A percentile compares a stretch with the other conserved stretches of the same genome.
These are phyloP conservation scores for Mortierella sp. DNA, from an alignment of 371 early-diverging fungal species.

Conservation along the genomic window DNA sequence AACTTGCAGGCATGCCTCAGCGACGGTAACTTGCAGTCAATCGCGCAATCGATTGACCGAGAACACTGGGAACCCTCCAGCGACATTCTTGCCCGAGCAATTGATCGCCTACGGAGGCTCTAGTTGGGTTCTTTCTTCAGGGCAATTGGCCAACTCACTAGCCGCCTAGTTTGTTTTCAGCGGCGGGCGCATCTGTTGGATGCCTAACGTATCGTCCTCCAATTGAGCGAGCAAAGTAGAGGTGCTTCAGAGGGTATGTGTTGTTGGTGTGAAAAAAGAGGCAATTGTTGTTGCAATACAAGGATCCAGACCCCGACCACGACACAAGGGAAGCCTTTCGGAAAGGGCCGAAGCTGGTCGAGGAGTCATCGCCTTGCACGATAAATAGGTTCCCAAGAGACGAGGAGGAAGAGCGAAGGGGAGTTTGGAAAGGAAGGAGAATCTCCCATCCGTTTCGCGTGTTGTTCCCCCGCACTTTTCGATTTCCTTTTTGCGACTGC, in stretches of 20 bases:
- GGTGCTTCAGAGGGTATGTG: too few species aligned
- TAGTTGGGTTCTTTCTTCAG: not conserved
- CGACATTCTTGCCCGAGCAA: too few species aligned
- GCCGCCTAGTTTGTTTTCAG: too few species aligned
- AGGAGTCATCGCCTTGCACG: slow-evolving; percentile 10
- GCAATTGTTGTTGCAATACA: not conserved
- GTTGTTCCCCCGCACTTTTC: slow-evolving; percentile 25
- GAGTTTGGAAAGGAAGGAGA: not conserved
- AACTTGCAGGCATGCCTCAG: too few species aligned
- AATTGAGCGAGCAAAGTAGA: too few species aligned
- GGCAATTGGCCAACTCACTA: too few species aligned
- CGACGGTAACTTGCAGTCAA: too few species aligned
- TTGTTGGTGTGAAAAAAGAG: not conserved
- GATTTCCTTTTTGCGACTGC: slow-evolving; percentile 16
- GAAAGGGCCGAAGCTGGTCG: not conserved
- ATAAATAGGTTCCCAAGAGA: not conserved
- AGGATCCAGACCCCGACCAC: slow-evolving; percentile 9
- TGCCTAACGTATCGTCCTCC: too few species aligned
- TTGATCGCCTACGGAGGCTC: not conserved
- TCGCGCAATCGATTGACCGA: too few species aligned
- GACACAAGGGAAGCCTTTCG: not conserved
- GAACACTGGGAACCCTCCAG: too few species aligned
- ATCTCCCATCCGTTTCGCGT: not conserved
- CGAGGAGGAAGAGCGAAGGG: not conserved
- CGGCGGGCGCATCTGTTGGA: too few species aligned